Evolutionary conservation across 2,329 filamentous ascomycete genomes (phyloP), one percentile per base, ranked within the genome.

Genomic region (Didymosphaeria variabile): DNA sequence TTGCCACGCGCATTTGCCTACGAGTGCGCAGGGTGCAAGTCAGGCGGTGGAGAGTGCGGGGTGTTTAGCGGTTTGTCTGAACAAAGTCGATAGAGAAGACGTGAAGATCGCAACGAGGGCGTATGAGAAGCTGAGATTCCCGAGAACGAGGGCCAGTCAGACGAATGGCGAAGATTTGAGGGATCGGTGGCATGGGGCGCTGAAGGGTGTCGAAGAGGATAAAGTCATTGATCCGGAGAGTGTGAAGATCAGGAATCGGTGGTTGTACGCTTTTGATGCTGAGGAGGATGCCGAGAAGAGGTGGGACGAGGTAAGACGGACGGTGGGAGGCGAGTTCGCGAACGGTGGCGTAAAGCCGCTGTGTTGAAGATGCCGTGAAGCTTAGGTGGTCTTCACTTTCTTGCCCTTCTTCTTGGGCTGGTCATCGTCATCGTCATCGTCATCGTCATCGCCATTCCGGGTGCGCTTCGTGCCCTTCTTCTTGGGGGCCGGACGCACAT

Each of bases 1-100:
- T 52, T 85, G 83, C 58, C 84, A 86, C 63, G 80, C 83, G 0
- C 83, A 85, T 72, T 72, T 86, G 10, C 84, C 84, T 0, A 86
- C 83, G 0, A 81, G 77, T 58, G 82, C 83, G 0, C 83, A 86
- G 65, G 84, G 83, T 0, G 83, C 83, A 0, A 82, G 80, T 57
- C 83, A 86, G 70, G 83, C 84, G 0, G 83, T 83, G 23, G 84
- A 86, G 71, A 85, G 83, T 64, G 70, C 68, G 26, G 70, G 65
- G 2, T 63, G 63, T 13, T 21, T 72, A 9, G 70, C 67, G 13
- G 59, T 61, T 15, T 69, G 66, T 50, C 44, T 72, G 13, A 61
- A 61, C 19, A 26, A 63, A 12, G 58, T 67, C 1, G 55, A 42
- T 3, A 62, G 55, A 21, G 60, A 61, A 2, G 60, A 70, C 1